phyloP scores from a whole-genome alignment of 176 grass and related monocot genomes.

The Zizania latifolia region DNA sequence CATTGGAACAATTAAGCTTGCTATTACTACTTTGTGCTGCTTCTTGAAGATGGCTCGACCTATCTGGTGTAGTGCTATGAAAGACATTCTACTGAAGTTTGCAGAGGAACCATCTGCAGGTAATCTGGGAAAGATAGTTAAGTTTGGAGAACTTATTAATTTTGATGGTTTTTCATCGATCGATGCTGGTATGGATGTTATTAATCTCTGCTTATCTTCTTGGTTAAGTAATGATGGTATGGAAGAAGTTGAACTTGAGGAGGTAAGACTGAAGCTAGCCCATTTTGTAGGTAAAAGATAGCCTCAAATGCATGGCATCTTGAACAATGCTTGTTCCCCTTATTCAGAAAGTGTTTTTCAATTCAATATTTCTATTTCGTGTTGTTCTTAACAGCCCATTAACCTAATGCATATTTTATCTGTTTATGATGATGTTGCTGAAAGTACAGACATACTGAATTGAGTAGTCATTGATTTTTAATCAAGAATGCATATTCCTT shows the following conservation, averaged over 20 bases:
- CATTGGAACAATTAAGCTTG: constrained; percentile 64
- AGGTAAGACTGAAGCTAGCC: constrained; percentile 52
- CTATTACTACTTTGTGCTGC: constrained; percentile 46
- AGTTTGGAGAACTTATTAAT: constrained; percentile 47
- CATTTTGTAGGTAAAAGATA: constrained; percentile 32
- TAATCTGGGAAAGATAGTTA: constrained; percentile 61
- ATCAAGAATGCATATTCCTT: background rate
- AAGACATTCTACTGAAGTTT: constrained; percentile 64
- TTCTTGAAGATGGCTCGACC: constrained; percentile 77
- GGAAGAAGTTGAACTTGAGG: constrained; percentile 57
- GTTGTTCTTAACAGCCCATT: background rate
- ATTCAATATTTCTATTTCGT: background rate
- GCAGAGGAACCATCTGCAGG: constrained; percentile 55
- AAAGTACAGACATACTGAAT: constrained; percentile 16
- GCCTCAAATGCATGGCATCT: constrained; percentile 15
- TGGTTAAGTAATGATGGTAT: constrained; percentile 65
- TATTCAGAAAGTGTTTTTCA: constrained; percentile 20
- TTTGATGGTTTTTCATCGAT: constrained; percentile 10
- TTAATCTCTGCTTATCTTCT: constrained; percentile 62
- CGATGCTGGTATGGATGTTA: constrained; percentile 37
- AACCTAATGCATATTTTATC: constrained; percentile 10
- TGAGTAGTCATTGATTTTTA: background rate
- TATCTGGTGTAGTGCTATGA: constrained; percentile 75
- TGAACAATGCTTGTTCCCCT: constrained; percentile 19
- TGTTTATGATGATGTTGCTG: constrained; percentile 1